Evolutionary conservation across 192 early-diverging fungal species (phyloP), one percentile per base, ranked within the genome.

Genomic region (Nowakowskiella sp.): DNA sequence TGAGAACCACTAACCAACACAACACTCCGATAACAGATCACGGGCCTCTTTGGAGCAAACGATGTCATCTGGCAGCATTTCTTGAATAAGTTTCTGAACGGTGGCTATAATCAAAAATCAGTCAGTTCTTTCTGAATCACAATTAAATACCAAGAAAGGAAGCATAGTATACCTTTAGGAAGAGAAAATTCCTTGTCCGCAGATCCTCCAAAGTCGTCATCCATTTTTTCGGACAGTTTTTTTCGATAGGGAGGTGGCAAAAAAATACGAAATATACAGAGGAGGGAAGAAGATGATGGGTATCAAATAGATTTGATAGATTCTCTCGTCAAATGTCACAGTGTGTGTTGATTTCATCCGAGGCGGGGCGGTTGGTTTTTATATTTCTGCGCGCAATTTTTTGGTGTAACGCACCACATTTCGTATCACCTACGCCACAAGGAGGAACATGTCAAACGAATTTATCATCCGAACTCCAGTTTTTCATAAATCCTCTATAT

Each of bases 11-110:
- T 61, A 68, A 91, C 88, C 88, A 25, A 90, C 84, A 67, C 93
- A 99, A 64, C 95, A 99, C 49, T 99, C 95, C 23, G 90, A 81
- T 42, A 99, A 66, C 29, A 99, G 67, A 61, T 99, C 95, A 23
- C 90, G 77, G 4, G 95, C 89, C 47, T 99, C 95, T 66, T 94
- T 96, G n/a, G 95, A 84, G 53, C 90, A 91, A 6, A 74, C 65
- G 47, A 97, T 78, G 62, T 97, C 93, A 16, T 74, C 61, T 2
- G 93, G 93, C 73, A 99, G 76, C 85, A 91, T 86, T 70, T 99
- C 95, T 25, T 87, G 87, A 53, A 99, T 94, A 32, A 99, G 77
- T 64, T 97, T 96, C 54, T 85, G 80, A 21, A 97, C 90, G 19
- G 92, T 95, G 6, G 92, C 91, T 83, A 64, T 48, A 4, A 16